These are phyloP conservation scores for Erodium chrysanthum DNA, from an alignment of 441 rosid genomes.

Conservation along the genomic window DNA sequence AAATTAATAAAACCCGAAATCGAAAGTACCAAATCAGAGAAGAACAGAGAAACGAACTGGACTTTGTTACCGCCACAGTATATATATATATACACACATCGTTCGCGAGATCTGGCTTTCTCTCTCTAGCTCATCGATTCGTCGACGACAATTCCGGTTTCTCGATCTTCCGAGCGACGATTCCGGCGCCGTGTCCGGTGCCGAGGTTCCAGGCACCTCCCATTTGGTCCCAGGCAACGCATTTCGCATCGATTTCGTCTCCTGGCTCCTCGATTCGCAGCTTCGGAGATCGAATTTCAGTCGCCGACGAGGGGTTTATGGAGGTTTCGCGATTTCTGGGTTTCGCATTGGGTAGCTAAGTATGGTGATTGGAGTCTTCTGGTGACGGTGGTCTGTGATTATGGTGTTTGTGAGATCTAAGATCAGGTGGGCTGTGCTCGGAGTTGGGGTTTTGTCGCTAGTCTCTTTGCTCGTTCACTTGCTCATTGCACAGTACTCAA, in stretches of 20 bases:
- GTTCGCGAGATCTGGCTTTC: no score
- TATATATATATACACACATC: no score
- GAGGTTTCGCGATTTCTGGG: neutral
- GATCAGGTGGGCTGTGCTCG: constrained; percentile 18
- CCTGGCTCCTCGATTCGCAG: no score
- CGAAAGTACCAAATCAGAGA: no score
- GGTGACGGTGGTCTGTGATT: neutral
- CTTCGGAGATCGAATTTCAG: neutral
- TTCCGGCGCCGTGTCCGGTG: neutral
- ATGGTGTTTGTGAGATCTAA: constrained; percentile 1
- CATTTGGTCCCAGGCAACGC: neutral
- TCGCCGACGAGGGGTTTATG: neutral
- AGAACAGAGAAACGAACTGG: no score
- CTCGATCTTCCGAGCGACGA: no score
- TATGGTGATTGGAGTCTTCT: neutral
- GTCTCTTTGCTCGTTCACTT: constrained; percentile 14
- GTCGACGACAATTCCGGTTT: neutral
- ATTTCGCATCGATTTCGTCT: neutral
- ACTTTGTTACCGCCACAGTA: no score
- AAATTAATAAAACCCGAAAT: no score
- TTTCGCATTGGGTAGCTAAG: no score
- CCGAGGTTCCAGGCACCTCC: neutral
- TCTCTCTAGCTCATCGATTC: neutral
- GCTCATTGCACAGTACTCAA: constrained; percentile 16
- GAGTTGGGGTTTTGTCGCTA: constrained; percentile 14